A percentile compares a stretch with the other conserved stretches of the same genome.
These are phyloP conservation scores for Silene uniflora DNA, from an alignment of 148 eudicot species.

Conservation along the genomic window DNA sequence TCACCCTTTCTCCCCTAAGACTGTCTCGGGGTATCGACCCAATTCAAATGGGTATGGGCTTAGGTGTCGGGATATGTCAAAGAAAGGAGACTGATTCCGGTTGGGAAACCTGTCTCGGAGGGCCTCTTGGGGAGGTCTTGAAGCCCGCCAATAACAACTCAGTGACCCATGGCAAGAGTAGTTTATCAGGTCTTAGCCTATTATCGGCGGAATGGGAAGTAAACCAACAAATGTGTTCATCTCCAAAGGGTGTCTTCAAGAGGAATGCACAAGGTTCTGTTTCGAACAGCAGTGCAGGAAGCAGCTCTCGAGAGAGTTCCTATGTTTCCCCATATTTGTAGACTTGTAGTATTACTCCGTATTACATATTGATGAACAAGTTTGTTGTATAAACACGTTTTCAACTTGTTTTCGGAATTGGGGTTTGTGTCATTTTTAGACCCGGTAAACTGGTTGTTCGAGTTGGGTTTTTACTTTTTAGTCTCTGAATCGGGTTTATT, in stretches of 20 bases:
- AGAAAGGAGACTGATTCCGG: constrained; percentile 1
- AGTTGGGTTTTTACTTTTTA: too few species aligned
- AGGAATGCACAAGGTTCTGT: constrained; percentile 52
- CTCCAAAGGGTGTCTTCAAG: constrained; percentile 74
- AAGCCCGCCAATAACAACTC: not conserved
- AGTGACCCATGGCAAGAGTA: not conserved
- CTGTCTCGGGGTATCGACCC: constrained; percentile 46
- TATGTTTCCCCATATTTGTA: not conserved
- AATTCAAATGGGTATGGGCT: constrained; percentile 35
- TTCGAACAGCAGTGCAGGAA: constrained; percentile 74
- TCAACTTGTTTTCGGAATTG: not conserved
- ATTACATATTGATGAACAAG: not conserved
- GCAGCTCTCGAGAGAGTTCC: constrained; percentile 40
- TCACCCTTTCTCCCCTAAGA: constrained; percentile 39
- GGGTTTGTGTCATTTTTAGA: not conserved
- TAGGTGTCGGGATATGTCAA: constrained; percentile 3
- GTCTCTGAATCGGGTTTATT: too few species aligned
- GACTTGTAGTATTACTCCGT: not conserved
- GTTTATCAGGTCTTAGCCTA: constrained; percentile 18
- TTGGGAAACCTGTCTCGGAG: constrained; percentile 72
- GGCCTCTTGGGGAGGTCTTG: constrained; percentile 71
- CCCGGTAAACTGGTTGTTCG: too few species aligned
- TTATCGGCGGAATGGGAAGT: constrained; percentile 46
- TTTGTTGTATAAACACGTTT: not conserved
- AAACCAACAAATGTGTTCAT: constrained; percentile 42